Percentiles rank a stretch among this genome's conserved stretches.
phyloP scores from a whole-genome alignment of 148 eudicot genomes.

The Polygonum maritimum region DNA sequence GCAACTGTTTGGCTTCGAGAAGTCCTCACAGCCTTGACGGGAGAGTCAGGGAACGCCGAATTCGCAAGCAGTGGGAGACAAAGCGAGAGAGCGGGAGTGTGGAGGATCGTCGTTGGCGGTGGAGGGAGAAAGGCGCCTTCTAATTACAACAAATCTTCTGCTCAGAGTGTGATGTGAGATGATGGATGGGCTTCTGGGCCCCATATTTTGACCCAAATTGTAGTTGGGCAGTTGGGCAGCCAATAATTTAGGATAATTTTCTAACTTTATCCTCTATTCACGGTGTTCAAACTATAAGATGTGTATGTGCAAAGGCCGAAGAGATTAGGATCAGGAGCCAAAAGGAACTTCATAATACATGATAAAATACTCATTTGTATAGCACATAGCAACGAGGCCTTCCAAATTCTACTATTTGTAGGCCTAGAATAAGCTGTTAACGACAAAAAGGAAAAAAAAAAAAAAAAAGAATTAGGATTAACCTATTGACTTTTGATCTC shows the following conservation, averaged over 20 bases:
- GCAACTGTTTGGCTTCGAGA: not conserved
- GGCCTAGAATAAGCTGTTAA: not conserved
- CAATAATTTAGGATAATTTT: no score
- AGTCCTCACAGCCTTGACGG: not conserved
- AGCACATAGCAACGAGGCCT: not conserved
- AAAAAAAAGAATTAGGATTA: not conserved
- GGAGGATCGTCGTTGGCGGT: not conserved
- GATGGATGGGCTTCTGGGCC: not conserved
- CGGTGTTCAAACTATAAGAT: no score
- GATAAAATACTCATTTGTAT: not conserved
- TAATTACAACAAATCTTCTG: not conserved
- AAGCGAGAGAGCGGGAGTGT: no score
- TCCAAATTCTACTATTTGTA: not conserved
- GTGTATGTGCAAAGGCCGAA: no score
- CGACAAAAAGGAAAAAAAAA: not conserved
- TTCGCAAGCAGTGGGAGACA: not conserved
- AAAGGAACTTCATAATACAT: not conserved
- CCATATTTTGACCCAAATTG: not conserved
- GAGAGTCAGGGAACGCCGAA: not conserved
- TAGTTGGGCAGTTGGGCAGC: not conserved
- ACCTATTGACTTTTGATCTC: not conserved
- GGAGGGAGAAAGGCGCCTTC: not conserved
- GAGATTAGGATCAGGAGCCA: no score
- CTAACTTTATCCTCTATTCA: no score
- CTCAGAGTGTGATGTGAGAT: not conserved